Conservation (phyloP, 495 filamentous ascomycete genomes). For the Tetracladium setigerum region DNA sequence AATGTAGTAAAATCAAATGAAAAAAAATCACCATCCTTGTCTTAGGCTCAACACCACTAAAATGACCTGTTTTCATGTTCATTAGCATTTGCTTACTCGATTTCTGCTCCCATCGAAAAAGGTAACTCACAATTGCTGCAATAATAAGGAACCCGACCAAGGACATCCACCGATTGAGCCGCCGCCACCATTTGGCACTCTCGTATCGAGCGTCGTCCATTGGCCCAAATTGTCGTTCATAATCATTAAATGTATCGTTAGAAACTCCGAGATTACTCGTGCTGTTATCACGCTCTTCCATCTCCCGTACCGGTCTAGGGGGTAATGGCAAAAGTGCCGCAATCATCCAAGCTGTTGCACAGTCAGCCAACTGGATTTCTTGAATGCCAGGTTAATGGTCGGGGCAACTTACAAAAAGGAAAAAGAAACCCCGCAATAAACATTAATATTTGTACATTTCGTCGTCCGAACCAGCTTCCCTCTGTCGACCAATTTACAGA, state of each 20-base stretch:
- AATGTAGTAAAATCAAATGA: neutral
- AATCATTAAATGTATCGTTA: conserved; percentile 18
- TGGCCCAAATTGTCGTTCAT: conserved; percentile 14
- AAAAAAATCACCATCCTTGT: too few relatives aligned
- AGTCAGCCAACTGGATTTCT: conserved; percentile 1
- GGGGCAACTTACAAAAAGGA: conserved; percentile 57
- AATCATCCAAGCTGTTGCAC: conserved; percentile 63
- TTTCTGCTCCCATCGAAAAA: neutral
- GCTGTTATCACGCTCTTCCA: conserved; percentile 31
- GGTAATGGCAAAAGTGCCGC: conserved; percentile 80
- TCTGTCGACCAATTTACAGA: conserved; percentile 57
- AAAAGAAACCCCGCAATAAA: conserved; percentile 85
- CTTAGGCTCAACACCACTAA: too few relatives aligned
- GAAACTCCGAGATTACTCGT: conserved; percentile 13
- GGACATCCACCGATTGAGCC: conserved; percentile 81
- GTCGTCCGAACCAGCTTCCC: conserved; percentile 50
- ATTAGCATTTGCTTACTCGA: too few relatives aligned
- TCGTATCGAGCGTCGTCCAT: conserved; percentile 60
- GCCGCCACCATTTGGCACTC: conserved; percentile 90
- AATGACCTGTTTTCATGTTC: neutral
- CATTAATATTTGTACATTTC: conserved; percentile 77
- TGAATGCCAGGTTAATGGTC: conserved; percentile 16
- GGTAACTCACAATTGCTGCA: conserved; percentile 56
- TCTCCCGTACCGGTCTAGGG: conserved; percentile 35
- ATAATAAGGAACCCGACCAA: conserved; percentile 71